phyloP scores from a whole-genome alignment of 805 yeast genomes.

The Candida michaelii region DNA sequence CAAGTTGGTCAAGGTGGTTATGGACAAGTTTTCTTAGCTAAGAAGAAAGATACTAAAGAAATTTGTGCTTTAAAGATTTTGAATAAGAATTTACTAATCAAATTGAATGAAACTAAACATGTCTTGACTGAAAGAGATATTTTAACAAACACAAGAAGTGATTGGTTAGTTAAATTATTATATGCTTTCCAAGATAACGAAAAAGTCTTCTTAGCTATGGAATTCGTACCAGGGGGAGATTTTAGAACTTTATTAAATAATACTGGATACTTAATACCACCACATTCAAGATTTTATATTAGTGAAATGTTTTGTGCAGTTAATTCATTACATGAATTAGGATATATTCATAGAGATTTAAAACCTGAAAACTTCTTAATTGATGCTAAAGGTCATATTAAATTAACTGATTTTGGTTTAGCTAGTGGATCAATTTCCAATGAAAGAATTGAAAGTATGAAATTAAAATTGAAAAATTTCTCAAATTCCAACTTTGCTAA shows the following conservation, averaged over 20 bases:
- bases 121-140: constrained; percentile 96
- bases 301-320: constrained; percentile 96
- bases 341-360: constrained; percentile 94
- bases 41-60: constrained; percentile 91
- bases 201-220: constrained; percentile 94
- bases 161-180: constrained; percentile 90
- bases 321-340: constrained; percentile 89
- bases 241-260: constrained; percentile 91
- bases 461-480: constrained; percentile 62
- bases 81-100: constrained; percentile 80
- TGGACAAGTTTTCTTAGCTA: constrained; percentile 96
- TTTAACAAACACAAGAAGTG: constrained; percentile 90
- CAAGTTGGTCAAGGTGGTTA: constrained; percentile 99
- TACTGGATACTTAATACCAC: constrained; percentile 89
- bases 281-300: constrained; percentile 92
- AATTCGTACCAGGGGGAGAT: constrained; percentile 99
- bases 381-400: constrained; percentile 88
- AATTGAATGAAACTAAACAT: constrained; percentile 93
- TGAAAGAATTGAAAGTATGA: constrained; percentile 92
- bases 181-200: constrained; percentile 95
- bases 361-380: constrained; percentile 93
- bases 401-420: constrained; percentile 92
- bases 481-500: constrained; percentile 69
- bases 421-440: constrained; percentile 95
- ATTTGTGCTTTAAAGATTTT: constrained; percentile 92